These are phyloP conservation scores for Onygenales sp. DNA, from an alignment of 2,329 filamentous ascomycete genomes.

Conservation along the genomic window DNA sequence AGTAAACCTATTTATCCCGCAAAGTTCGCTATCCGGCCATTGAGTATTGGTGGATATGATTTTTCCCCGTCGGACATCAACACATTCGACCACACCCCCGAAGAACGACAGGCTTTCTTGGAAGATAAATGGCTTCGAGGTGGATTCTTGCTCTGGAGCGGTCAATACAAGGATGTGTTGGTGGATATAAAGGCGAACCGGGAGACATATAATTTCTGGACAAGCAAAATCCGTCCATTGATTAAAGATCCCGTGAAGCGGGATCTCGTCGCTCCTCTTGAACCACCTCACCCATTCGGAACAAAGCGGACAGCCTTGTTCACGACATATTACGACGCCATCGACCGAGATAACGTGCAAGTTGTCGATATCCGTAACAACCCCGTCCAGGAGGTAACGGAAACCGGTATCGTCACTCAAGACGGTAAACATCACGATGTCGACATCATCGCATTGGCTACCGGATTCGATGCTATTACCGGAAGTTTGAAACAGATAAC, in stretches of 20 bases:
- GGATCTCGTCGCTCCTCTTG: constrained; percentile 44
- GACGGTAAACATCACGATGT: constrained; percentile 30
- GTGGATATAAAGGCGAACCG: background rate
- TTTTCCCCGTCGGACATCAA: background rate
- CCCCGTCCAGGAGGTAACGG: constrained; percentile 25
- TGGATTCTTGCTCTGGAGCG: background rate
- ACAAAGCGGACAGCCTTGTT: constrained; percentile 43
- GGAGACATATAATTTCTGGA: background rate
- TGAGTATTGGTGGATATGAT: background rate
- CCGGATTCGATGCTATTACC: constrained; percentile 30
- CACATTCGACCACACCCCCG: background rate
- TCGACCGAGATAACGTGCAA: constrained; percentile 37
- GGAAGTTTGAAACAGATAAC: constrained; percentile 26
- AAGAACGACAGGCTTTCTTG: background rate
- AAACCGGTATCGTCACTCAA: constrained; percentile 30
- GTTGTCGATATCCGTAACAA: constrained; percentile 38
- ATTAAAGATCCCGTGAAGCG: constrained; percentile 20
- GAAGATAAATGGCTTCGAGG: background rate
- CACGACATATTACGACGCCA: constrained; percentile 41
- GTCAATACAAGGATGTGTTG: background rate
- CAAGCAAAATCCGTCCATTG: background rate
- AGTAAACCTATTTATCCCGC: constrained; percentile 16
- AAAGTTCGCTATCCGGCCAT: background rate
- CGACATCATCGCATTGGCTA: constrained; percentile 29
- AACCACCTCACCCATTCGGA: constrained; percentile 47